Evolutionary conservation across 192 early-diverging fungal species (phyloP), one percentile per base, ranked within the genome.

Genomic region (Coemansia sp.): DNA sequence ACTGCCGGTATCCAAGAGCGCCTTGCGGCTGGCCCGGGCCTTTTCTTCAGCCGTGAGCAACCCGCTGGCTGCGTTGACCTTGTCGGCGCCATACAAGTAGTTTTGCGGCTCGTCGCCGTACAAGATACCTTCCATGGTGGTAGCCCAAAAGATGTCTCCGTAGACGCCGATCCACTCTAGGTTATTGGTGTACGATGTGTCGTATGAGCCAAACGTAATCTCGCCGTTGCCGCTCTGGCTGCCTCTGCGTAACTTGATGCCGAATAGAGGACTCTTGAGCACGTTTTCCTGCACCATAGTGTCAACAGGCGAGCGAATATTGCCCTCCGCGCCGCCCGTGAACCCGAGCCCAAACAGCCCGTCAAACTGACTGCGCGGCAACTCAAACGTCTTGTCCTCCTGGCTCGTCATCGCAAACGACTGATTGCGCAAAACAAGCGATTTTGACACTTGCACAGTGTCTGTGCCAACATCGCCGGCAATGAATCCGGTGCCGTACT

Each of bases 391-490:
- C 60, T 61, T 66, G 57, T 75, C 72, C 64, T 84, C 78, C 7
- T 56, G 25, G 54, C 62, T 71, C 27, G 80, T 72, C 5, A 45
- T 25, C 7, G 80, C 83, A 67, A 85, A 82, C 39, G 69, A 70
- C 64, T 85, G 83, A 57, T 75, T 80, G 1, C 51, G 64, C 15
- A 82, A 61, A 5, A 64, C 43, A 23, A 80, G 70, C 2, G 66
- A 59, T 11, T 62, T 69, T 5, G 82, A 50, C 9, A 81, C 68
- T 25, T 72, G 69, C 19, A 81, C 66, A 1, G 66, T 81, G 56
- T 97, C 95, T 48, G 81, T 72, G 72, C 89, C 90, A 59, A 98
- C 90, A 59, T 97, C 86, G 21, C 97, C 97, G 60, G 97, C 95
- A 43, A 99, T 85, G 12, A 90, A 86, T 15, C 96, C 97, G 35